phyloP scores from a whole-genome alignment of 805 yeast species.

The Cyberlindnera lachancei region DNA sequence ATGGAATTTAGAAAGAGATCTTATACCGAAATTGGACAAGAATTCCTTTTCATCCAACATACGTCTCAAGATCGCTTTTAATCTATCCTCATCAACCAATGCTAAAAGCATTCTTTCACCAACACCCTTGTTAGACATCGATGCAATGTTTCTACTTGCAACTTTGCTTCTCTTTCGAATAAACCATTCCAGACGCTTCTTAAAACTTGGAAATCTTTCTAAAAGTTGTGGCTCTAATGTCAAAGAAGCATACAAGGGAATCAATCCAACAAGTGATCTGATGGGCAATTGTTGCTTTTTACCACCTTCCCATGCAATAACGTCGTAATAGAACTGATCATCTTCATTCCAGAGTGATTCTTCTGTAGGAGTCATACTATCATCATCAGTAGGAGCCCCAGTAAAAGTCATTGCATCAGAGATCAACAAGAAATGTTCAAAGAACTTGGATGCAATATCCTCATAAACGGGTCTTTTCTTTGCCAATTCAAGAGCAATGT shows the following conservation, averaged over 20 bases:
- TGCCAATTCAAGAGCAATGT: slow-evolving; percentile 85
- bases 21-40: slow-evolving; percentile 74
- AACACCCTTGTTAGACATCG: slow-evolving; percentile 67
- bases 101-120: slow-evolving; percentile 78
- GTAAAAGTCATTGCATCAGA: slow-evolving; percentile 88
- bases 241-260: slow-evolving; percentile 83
- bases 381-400: slow-evolving; percentile 15
- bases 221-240: slow-evolving; percentile 82
- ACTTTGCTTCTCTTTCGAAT: slow-evolving; percentile 59
- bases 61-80: slow-evolving; percentile 63
- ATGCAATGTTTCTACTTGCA: slow-evolving; percentile 78
- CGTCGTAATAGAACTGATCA: slow-evolving; percentile 85
- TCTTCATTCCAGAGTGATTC: slow-evolving; percentile 84
- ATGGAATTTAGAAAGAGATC: slow-evolving; percentile 83
- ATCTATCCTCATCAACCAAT: slow-evolving; percentile 72
- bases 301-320: slow-evolving; percentile 74
- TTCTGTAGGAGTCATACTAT: slow-evolving; percentile 36
- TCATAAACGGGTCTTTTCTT: slow-evolving; percentile 81
- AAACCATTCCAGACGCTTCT: slow-evolving; percentile 80
- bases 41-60: slow-evolving; percentile 86
- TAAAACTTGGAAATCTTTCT: slow-evolving; percentile 72
- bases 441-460: slow-evolving; percentile 88
- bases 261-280: slow-evolving; percentile 83
- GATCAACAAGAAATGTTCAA: slow-evolving; percentile 85
- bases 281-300: slow-evolving; percentile 68